Percentiles rank a stretch among this genome's conserved stretches.
Conservation (phyloP, 805 yeast genomes). For the Kregervanrija pseudodelftensis region DNA sequence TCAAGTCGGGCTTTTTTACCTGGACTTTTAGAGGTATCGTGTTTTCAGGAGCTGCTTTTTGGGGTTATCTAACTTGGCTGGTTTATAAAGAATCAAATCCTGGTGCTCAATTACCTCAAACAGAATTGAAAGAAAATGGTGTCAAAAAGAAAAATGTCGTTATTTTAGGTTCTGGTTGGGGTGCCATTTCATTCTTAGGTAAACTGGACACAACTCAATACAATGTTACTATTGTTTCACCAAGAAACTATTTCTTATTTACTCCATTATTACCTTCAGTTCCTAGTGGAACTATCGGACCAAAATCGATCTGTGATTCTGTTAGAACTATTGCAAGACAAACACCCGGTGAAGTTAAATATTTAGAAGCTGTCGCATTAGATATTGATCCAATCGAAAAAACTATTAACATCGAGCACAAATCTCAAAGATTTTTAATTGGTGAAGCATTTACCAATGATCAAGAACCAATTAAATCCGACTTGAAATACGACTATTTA, state of each 20-base stretch:
- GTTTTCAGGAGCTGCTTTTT: conserved; percentile 41
- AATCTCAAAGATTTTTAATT: conserved; percentile 44
- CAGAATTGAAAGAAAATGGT: conserved; percentile 38
- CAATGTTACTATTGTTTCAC: conserved; percentile 85
- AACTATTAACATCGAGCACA: conserved; percentile 54
- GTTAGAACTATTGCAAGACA: conserved; percentile 78
- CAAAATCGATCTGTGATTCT: conserved; percentile 90
- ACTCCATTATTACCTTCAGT: conserved; percentile 94
- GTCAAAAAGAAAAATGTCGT: conserved; percentile 68
- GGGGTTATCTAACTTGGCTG: conserved; percentile 55
- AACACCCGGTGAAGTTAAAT: conserved; percentile 67
- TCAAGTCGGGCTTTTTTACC: conserved; percentile 26
- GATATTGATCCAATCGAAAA: conserved; percentile 70
- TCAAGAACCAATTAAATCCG: conserved; percentile 37
- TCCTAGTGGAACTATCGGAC: conserved; percentile 88
- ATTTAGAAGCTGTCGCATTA: conserved; percentile 87
- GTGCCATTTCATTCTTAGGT: conserved; percentile 78
- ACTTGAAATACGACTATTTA: conserved; percentile 67
- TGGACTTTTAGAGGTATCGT: conserved; percentile 44
- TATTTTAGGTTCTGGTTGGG: conserved; percentile 91
- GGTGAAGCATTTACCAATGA: conserved; percentile 47
- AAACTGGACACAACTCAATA: conserved; percentile 79
- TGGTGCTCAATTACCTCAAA: conserved; percentile 51
- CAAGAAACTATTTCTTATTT: conserved; percentile 91
- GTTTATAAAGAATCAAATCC: conserved; percentile 61